These are phyloP conservation scores for Fraxinus quadrangulata DNA, from an alignment of 257 asterid genomes.

Conservation along the genomic window DNA sequence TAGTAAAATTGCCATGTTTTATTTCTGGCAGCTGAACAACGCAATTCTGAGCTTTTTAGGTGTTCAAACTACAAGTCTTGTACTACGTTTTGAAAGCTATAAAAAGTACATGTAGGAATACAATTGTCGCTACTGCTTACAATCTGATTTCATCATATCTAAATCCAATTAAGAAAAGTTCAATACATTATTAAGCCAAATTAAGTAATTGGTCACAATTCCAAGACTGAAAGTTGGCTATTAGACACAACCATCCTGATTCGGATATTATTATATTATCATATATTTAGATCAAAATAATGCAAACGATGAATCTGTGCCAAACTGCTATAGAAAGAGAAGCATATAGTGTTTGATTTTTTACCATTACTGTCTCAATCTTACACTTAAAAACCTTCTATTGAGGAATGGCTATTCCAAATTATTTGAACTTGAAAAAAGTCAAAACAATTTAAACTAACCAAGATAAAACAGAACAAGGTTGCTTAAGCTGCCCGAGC, in stretches of 20 bases:
- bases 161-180: background rate
- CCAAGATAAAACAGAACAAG: background rate
- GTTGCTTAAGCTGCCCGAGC: background rate
- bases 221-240: background rate
- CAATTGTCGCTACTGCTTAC: background rate
- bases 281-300: background rate
- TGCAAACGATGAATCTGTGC: background rate
- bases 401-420: background rate
- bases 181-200: background rate
- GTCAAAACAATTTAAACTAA: background rate
- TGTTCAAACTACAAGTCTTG: background rate
- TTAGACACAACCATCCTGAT: background rate
- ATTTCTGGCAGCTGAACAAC: conserved; percentile 12
- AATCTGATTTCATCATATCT: background rate
- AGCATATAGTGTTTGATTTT: background rate
- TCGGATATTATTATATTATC: background rate
- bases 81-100: background rate
- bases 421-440: background rate
- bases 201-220: background rate
- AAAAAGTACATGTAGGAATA: background rate
- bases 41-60: background rate
- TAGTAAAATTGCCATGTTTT: background rate
- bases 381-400: background rate
- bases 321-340: background rate
- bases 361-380: background rate